Base-by-base conservation (phyloP, 768 basidiomycete genomes). In the Auriculariales sp. region DNA sequence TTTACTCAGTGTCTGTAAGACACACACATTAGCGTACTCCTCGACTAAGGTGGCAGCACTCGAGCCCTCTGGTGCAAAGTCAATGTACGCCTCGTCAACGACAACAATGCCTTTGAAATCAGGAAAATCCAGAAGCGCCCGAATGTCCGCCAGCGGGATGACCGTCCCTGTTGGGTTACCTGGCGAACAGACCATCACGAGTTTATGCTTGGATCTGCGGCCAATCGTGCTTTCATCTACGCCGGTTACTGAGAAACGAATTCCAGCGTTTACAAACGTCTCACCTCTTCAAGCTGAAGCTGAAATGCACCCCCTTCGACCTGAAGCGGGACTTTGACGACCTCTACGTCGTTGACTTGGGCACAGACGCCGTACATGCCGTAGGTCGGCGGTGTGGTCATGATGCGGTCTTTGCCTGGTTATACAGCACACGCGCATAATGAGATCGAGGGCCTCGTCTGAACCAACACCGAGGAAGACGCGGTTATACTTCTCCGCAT, bases 301-400 rank as follows among this genome's bases (percentile, higher is more conserved):
- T 83, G 82, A 60, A 97, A 98, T 75, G 63, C 77, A 1, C 88
- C 90, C 0, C 79, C 85, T 59, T 91, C 87, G 2, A 87, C 87
- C 12, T 71, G 77, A 24, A 98, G 67, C 2, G 80, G 79, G 17
- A 86, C 79, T 58, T 82, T 81, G 39, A 91, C 77, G 3, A 94
- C 66, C 0, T 77, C 83, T 14, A 94, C 71, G 62, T 99, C 95
- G 61, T 99, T 99, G 42, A 97, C 81, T 59, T 95, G 85, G 9
- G 94, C 95, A 52, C 84, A 91, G 1, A 98, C 94, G 11, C 74
- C 63, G 66, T 98, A 97, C 94, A 98, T 99, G 15, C 94, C 95
- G 61, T 98, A 98, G 11, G 95, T 97, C 3, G 95, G 95, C 1
- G 94, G 94, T 1, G 86, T 89, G 30, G 77, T 83, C 60, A 98